Percentiles rank a stretch among this genome's conserved stretches.
Conservation (phyloP, 176 grass and related monocot species). For the Carex cristatella region DNA sequence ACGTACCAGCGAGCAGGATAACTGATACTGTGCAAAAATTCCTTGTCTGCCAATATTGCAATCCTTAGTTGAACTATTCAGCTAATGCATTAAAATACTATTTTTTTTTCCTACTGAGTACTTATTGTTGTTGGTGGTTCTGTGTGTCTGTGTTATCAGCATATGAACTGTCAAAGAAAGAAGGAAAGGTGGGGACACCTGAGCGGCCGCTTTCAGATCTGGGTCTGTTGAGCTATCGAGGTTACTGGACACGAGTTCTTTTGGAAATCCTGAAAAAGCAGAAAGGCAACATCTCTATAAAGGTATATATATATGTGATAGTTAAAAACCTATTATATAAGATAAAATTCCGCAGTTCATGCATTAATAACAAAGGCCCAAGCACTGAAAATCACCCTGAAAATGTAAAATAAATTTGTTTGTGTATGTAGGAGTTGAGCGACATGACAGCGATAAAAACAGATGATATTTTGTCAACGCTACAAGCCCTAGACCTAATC, state of each 20-base stretch:
- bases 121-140: background rate
- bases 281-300: slow-evolving; percentile 98
- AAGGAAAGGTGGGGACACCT: slow-evolving; percentile 95
- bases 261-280: slow-evolving; percentile 95
- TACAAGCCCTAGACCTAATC: slow-evolving; percentile 86
- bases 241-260: slow-evolving; percentile 97
- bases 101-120: background rate
- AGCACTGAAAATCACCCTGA: background rate
- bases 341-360: background rate
- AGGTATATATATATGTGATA: slow-evolving; percentile 34
- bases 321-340: background rate
- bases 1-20: background rate
- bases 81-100: background rate
- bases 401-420: background rate
- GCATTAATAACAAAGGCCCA: background rate
- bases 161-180: slow-evolving; percentile 99
- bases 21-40: background rate
- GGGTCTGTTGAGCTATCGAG: slow-evolving; percentile 81
- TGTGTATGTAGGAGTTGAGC: slow-evolving; percentile 64
- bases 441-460: slow-evolving; percentile 96
- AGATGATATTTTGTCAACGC: slow-evolving; percentile 79
- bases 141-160: slow-evolving; percentile 30
- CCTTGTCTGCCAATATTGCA: background rate
- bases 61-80: background rate
- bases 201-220: slow-evolving; percentile 96